These are phyloP conservation scores for Beauveria sp. DNA, from an alignment of 2,329 filamentous ascomycete species.

Conservation along the genomic window DNA sequence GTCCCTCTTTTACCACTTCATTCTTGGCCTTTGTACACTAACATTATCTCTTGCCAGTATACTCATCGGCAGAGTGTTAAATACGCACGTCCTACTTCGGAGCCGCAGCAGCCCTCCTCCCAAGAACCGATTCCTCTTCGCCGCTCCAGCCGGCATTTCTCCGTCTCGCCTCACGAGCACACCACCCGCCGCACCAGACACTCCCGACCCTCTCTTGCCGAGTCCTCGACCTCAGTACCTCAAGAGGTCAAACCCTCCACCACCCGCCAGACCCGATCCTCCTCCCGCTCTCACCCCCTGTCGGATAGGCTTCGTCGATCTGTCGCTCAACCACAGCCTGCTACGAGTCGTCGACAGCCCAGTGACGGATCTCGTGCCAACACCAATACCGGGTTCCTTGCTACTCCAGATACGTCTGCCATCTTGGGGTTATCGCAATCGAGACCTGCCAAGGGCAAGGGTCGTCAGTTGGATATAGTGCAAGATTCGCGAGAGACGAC, in stretches of 20 bases:
- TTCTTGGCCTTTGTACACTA: not conserved
- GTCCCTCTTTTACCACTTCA: not conserved
- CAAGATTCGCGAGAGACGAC: conserved; percentile 38
- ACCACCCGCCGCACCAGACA: conserved; percentile 24
- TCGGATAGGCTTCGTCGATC: conserved; percentile 30
- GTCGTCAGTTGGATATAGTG: conserved; percentile 32
- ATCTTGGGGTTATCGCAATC: conserved; percentile 22
- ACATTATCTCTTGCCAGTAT: not conserved
- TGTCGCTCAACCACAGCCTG: conserved; percentile 14
- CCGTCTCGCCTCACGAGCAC: conserved; percentile 27
- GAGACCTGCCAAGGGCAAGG: conserved; percentile 32
- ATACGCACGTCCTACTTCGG: not conserved
- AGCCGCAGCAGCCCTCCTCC: not conserved
- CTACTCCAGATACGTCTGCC: conserved; percentile 53
- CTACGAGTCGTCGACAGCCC: conserved; percentile 8
- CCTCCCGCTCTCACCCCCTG: conserved; percentile 22
- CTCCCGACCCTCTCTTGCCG: conserved; percentile 21
- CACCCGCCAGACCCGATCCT: conserved; percentile 20
- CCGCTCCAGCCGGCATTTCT: conserved; percentile 23
- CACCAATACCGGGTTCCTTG: conserved; percentile 28
- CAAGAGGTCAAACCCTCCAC: conserved; percentile 16
- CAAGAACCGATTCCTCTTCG: conserved; percentile 9
- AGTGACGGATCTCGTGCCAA: conserved; percentile 2
- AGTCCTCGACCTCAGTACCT: conserved; percentile 21
- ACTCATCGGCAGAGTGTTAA: not conserved